phyloP scores from a whole-genome alignment of 139 green algal species.

The Bryopsis sp. region DNA sequence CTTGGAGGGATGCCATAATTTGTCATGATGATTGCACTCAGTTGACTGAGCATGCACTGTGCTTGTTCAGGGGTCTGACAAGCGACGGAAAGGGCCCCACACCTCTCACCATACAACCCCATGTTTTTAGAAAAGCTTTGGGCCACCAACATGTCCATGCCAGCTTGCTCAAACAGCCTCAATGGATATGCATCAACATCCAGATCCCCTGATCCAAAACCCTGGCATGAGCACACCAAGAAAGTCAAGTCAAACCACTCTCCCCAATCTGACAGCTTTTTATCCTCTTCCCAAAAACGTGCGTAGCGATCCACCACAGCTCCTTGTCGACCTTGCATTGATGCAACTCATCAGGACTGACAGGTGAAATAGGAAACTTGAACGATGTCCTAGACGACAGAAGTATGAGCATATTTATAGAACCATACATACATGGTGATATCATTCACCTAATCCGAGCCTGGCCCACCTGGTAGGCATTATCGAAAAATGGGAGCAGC shows the following conservation, averaged over 20 bases:
- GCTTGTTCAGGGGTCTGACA: constrained; percentile 30
- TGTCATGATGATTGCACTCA: constrained; percentile 86
- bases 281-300: constrained; percentile 80
- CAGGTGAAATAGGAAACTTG: too few species aligned
- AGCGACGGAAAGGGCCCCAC: constrained; percentile 85
- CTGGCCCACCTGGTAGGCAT: too few species aligned
- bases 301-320: too few species aligned
- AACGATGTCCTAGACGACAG: too few species aligned
- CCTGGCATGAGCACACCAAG: constrained; percentile 95
- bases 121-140: constrained; percentile 96
- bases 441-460: too few species aligned
- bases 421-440: too few species aligned
- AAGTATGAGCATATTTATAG: too few species aligned
- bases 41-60: constrained; percentile 66
- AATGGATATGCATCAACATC: constrained; percentile 85
- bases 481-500: constrained; percentile 87
- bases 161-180: constrained; percentile 76
- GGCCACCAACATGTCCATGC: constrained; percentile 79
- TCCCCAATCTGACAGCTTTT: constrained; percentile 46
- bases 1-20: constrained; percentile 88
- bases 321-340: too few species aligned
- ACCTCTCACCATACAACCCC: constrained; percentile 92
- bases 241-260: constrained; percentile 79
- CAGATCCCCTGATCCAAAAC: constrained; percentile 78
- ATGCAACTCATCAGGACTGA: too few species aligned